Conservation (phyloP, 73 alveolate genomes). For the Diophrys sp. region DNA sequence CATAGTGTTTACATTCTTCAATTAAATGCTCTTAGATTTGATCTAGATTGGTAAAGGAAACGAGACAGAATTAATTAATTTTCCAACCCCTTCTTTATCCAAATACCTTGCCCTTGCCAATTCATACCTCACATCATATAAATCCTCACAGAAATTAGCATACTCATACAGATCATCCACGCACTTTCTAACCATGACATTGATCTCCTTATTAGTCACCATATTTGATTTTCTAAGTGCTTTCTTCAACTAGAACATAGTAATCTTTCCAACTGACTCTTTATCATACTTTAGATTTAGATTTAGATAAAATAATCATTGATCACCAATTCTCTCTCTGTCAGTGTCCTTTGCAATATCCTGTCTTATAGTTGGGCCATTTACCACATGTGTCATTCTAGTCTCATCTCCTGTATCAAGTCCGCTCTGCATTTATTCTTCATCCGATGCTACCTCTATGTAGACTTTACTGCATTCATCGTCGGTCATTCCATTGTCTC, state of each 20-base stretch:
- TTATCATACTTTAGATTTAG: slow-evolving; percentile 26
- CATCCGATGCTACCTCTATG: too few relatives aligned
- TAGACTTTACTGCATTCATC: too few relatives aligned
- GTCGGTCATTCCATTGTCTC: too few relatives aligned
- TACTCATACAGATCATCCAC: slow-evolving; percentile 23
- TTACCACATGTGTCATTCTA: too few relatives aligned
- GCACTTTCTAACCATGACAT: slow-evolving; percentile 26
- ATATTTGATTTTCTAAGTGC: slow-evolving; percentile 11
- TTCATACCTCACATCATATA: slow-evolving; percentile 56
- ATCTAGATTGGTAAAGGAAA: slow-evolving; percentile 44
- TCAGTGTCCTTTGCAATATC: too few relatives aligned
- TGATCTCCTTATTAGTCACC: slow-evolving; percentile 42
- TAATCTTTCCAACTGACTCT: slow-evolving; percentile 27
- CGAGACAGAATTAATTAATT: too few relatives aligned
- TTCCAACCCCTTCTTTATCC: too few relatives aligned
- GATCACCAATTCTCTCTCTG: too few relatives aligned
- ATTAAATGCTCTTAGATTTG: slow-evolving; percentile 23
- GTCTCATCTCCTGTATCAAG: too few relatives aligned
- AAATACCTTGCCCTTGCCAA: slow-evolving; percentile 48
- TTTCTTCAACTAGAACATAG: slow-evolving; percentile 8
- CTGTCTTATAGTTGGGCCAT: too few relatives aligned
- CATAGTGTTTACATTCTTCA: slow-evolving; percentile 26
- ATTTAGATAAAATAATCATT: too few relatives aligned
- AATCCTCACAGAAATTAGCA: slow-evolving; percentile 11
- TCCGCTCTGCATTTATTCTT: too few relatives aligned